Conservation (phyloP, 1,284 basidiomycete genomes). For the Microstroma glucosiphilum region DNA sequence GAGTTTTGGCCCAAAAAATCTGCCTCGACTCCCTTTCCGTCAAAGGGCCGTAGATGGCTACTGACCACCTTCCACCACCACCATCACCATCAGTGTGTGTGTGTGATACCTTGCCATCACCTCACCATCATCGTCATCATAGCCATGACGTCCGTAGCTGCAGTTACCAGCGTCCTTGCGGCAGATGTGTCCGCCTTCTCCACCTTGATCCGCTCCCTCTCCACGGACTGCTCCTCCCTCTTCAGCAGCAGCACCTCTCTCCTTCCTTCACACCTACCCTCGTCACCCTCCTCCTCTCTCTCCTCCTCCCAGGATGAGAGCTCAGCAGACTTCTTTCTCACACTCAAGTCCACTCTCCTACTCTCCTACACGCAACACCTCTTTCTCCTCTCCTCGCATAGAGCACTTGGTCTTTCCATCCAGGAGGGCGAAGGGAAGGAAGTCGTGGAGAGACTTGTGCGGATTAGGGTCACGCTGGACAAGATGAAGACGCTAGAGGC, state of each 20-base stretch:
- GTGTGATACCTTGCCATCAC: too few species aligned
- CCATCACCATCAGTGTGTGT: too few species aligned
- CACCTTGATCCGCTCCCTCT: background rate
- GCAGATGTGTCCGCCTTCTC: background rate
- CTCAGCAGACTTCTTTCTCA: conserved; percentile 80
- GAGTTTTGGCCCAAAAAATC: too few species aligned
- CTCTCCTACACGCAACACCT: conserved; percentile 83
- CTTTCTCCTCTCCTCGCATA: conserved; percentile 55
- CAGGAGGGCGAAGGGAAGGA: conserved; percentile 11
- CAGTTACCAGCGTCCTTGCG: background rate
- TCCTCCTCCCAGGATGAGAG: background rate
- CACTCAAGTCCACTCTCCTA: conserved; percentile 77
- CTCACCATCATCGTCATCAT: conserved; percentile 1
- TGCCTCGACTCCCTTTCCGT: too few species aligned
- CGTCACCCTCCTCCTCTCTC: background rate
- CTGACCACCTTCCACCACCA: too few species aligned
- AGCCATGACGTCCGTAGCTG: background rate
- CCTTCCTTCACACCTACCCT: background rate
- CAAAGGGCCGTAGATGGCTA: too few species aligned
- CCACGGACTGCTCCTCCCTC: background rate
- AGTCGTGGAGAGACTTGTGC: conserved; percentile 34
- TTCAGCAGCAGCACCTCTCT: conserved; percentile 5
- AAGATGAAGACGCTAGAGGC: conserved; percentile 63
- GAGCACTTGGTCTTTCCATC: conserved; percentile 31
- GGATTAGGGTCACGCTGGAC: conserved; percentile 48